These are phyloP conservation scores for Tephrocybe rancida DNA, from an alignment of 768 basidiomycete genomes.

Conservation along the genomic window DNA sequence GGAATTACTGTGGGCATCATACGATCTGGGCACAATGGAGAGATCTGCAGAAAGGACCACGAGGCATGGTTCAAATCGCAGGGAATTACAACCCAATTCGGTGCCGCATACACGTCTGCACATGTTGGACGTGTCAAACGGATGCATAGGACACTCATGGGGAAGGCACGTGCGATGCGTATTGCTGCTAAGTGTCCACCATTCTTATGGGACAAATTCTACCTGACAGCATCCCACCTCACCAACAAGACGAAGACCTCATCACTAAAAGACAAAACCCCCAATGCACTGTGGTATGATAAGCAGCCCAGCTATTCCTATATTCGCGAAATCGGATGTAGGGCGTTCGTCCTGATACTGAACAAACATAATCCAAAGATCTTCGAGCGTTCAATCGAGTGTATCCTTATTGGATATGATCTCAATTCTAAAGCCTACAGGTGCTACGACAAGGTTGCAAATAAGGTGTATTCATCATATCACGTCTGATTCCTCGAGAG, in stretches of 20 bases:
- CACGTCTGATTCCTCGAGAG: constrained; percentile 30
- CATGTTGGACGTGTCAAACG: constrained; percentile 27
- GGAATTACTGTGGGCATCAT: neutral
- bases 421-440: constrained; percentile 37
- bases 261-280: constrained; percentile 10
- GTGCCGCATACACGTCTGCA: neutral
- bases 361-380: too few relatives aligned
- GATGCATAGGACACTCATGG: constrained; percentile 29
- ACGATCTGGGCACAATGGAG: neutral
- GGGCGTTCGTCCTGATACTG: constrained; percentile 32
- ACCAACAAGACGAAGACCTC: constrained; percentile 3
- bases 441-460: constrained; percentile 25
- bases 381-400: constrained; percentile 26
- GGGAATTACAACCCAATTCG: neutral
- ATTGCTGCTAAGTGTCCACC: too few relatives aligned
- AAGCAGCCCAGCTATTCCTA: constrained; percentile 25
- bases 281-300: constrained; percentile 21
- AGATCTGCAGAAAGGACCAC: neutral
- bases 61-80: neutral
- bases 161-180: constrained; percentile 25
- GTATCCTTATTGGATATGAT: constrained; percentile 39
- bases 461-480: constrained; percentile 20
- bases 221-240: constrained; percentile 13
- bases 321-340: constrained; percentile 33
- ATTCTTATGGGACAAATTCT: neutral